Base-by-base conservation (phyloP, 257 asterid genomes). In the Knoxia roxburghii region DNA sequence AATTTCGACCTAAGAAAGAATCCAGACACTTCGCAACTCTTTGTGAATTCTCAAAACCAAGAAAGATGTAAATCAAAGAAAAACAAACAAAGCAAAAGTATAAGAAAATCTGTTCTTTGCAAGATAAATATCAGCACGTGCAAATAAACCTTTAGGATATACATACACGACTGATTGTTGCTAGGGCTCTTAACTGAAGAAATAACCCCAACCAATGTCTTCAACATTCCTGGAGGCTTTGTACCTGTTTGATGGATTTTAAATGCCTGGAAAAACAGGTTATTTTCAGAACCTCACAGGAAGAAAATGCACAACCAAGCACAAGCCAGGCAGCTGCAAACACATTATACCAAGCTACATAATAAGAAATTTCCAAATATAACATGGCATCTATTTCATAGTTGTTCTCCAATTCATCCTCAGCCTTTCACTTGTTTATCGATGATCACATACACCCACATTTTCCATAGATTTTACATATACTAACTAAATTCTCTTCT, bases 151-250 rank as follows among this genome's bases (percentile, higher is more conserved):
- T 61, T 46, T 40, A 61, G 46, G 27, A 32, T 12, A 27, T 40
- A 65, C 89, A 7, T 87, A 87, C 98, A 72, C 30, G 79, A 74
- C 68, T 75, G 90, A 67, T 35, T 55, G 68, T 56, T 78, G 65
- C 75, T 85, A 43, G 87, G 68, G 56, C 79, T 73, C 75, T 70
- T 76, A 76, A 80, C 77, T 1, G 86, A 80, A 67, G 94, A 79
- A 71, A 86, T 76, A 32, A 73, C 90, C 68, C 78, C 84, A 13
- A 64, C 65, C 83, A 90, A 79, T 32, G 99, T 93, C 84, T 82
- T 81, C 88, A 80, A 88, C 24, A 88, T 82, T 62, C 98, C 97
- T 20, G 91, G 93, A 64, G 97, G 90, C 65, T 76, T 86, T 61
- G 65, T 81, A 63, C 84, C 87, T 75, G 78, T 79, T 69, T 75